Base-by-base conservation (phyloP, 169 alveolate genomes). In the Cryptosporidium viatorum region DNA sequence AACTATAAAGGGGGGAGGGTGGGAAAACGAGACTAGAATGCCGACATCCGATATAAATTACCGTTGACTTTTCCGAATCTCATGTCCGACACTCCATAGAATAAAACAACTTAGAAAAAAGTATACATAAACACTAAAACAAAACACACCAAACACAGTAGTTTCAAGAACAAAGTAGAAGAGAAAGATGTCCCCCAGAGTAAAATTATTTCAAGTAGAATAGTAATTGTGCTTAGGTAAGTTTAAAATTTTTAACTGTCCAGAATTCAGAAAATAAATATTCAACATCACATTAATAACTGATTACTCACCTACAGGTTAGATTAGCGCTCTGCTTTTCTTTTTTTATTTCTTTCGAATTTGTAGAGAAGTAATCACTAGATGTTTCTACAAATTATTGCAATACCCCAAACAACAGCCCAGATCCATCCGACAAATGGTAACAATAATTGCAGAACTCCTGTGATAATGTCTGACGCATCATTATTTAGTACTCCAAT, bases 401-500 rank as follows among this genome's bases (percentile, higher is more conserved):
- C 45, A 50, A 94, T 70, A 9, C 97, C 97, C 97, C 97, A 94
- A 43, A 92, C 91, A 7, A 94, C 71, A 2, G 97, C 92, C 97
- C 97, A 94, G 39, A 93, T 43, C 97, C 97, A 94, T 23, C 97
- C 97, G 26, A 94, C 92, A 26, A 94, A 45, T 4, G 97, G 97
- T 0, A 94, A 65, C 14, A 93, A 67, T 23, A 94, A 80, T 84
- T 94, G 97, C 67, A 92, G 52, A 33, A 87, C 86, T 1, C 97
- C 97, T 1, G 94, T 94, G 23, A 94, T 37, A 35, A 94, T 86
- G 67, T 94, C 97, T 39, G 94, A 95, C 3, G 89, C 86, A 37
- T 94, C 93, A 86, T 94, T 93, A 71, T 94, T 93, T 37, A 70
- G 21, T 41, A 94, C 65, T 21, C 97, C 97, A 67, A 93, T 48